Conservation (phyloP, 164 flowering plant genomes). For the Saururus chinensis region DNA sequence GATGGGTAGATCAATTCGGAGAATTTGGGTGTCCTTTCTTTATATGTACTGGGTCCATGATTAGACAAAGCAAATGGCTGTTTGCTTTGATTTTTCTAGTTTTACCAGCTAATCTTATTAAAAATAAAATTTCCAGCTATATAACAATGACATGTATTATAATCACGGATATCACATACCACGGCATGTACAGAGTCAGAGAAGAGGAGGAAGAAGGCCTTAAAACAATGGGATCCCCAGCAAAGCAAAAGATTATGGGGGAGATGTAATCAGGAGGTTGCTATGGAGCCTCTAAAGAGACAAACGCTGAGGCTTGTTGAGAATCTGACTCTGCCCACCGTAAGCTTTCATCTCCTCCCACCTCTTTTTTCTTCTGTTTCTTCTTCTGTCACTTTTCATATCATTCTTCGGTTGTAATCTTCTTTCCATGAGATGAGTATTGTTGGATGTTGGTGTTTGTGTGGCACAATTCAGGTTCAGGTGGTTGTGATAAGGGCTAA, state of each 20-base stretch:
- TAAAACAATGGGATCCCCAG: neutral
- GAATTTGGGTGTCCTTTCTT: neutral
- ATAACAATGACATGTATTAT: too few relatives aligned
- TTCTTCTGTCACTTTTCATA: too few relatives aligned
- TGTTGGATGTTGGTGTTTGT: neutral
- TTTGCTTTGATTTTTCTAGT: too few relatives aligned
- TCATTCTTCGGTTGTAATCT: too few relatives aligned
- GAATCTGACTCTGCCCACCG: constrained; percentile 5
- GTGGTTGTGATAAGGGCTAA: constrained; percentile 7
- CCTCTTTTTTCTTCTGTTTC: neutral
- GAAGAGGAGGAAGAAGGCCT: neutral
- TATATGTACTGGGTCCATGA: neutral
- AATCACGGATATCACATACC: too few relatives aligned
- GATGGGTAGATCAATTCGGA: neutral
- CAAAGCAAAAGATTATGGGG: neutral
- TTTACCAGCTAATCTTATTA: too few relatives aligned
- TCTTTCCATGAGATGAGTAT: neutral
- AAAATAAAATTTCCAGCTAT: too few relatives aligned
- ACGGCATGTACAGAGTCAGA: neutral
- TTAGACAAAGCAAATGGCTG: too few relatives aligned
- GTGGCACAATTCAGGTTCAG: constrained; percentile 5
- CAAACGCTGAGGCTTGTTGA: constrained; percentile 4
- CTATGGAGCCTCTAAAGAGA: neutral
- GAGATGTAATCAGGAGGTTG: neutral
- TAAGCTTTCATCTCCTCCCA: neutral